phyloP scores from a whole-genome alignment of 371 early-diverging fungal genomes.

The Mortierella sp. region DNA sequence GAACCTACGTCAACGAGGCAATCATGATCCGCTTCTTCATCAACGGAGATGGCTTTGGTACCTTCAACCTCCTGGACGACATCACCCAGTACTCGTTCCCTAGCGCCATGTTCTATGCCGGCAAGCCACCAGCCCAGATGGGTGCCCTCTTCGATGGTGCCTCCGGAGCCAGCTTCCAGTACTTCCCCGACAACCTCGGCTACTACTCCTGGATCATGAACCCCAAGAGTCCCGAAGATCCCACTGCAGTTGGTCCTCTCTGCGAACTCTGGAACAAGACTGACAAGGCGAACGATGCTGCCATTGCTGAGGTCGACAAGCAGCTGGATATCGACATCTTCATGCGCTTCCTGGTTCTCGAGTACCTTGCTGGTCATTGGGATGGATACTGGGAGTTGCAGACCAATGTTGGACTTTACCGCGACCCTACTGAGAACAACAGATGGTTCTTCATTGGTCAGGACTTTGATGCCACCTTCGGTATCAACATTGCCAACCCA shows the following conservation, averaged over 20 bases:
- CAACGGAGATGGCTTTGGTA: slow-evolving; percentile 61
- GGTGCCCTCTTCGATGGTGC: slow-evolving; percentile 67
- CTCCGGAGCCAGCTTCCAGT: slow-evolving; percentile 61
- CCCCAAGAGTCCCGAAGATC: slow-evolving; percentile 51
- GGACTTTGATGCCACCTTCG: slow-evolving; percentile 69
- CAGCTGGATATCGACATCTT: slow-evolving; percentile 60
- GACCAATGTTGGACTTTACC: slow-evolving; percentile 67
- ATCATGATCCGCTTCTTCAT: slow-evolving; percentile 65
- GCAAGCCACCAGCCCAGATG: slow-evolving; percentile 55
- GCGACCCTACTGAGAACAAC: slow-evolving; percentile 56
- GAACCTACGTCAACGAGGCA: slow-evolving; percentile 61
- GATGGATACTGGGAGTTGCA: slow-evolving; percentile 69
- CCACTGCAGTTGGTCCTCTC: slow-evolving; percentile 55
- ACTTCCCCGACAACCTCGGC: slow-evolving; percentile 40
- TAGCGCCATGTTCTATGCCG: slow-evolving; percentile 58
- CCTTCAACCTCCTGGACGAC: slow-evolving; percentile 67
- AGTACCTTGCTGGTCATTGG: slow-evolving; percentile 66
- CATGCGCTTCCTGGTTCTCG: slow-evolving; percentile 70
- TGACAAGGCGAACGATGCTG: slow-evolving; percentile 54
- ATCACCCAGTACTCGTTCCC: slow-evolving; percentile 60
- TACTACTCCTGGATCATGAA: slow-evolving; percentile 55
- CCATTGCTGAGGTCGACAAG: slow-evolving; percentile 53
- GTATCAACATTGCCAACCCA: slow-evolving; percentile 58
- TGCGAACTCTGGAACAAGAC: slow-evolving; percentile 57
- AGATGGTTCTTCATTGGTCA: slow-evolving; percentile 64